These are phyloP conservation scores for Boletus reticuloceps DNA, from an alignment of 768 basidiomycete species.

Conservation along the genomic window DNA sequence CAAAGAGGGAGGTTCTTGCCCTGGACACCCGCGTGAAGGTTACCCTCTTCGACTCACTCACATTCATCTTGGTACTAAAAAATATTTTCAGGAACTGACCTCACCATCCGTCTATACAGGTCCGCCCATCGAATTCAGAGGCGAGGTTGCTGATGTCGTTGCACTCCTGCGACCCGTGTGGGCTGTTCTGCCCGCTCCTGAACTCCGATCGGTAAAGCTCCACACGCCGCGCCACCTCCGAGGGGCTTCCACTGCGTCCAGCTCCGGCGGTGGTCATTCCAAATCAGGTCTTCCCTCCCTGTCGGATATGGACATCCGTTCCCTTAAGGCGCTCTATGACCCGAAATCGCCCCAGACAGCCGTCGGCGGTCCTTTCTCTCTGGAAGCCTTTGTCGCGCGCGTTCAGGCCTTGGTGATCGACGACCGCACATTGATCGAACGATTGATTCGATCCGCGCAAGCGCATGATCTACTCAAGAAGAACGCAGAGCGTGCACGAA, in stretches of 20 bases:
- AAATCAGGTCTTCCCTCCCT: slow-evolving; percentile 48
- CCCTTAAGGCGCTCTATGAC: slow-evolving; percentile 80
- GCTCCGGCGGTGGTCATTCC: slow-evolving; percentile 28
- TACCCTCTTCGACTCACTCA: background rate
- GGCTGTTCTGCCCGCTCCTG: slow-evolving; percentile 79
- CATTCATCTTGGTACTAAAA: background rate
- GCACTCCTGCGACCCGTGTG: slow-evolving; percentile 72
- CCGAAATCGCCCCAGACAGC: slow-evolving; percentile 30
- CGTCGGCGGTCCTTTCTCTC: slow-evolving; percentile 45
- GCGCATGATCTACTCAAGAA: slow-evolving; percentile 90
- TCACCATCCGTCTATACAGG: slow-evolving; percentile 21
- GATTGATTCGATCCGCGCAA: slow-evolving; percentile 80
- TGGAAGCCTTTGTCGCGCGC: slow-evolving; percentile 74
- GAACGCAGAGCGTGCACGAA: slow-evolving; percentile 89
- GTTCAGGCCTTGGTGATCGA: slow-evolving; percentile 82
- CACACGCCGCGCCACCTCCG: slow-evolving; percentile 46
- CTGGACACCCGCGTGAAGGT: slow-evolving; percentile 42
- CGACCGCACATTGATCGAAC: slow-evolving; percentile 79
- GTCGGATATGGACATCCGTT: slow-evolving; percentile 82
- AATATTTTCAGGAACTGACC: slow-evolving; percentile 21
- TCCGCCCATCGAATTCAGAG: slow-evolving; percentile 31
- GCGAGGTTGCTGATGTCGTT: slow-evolving; percentile 55
- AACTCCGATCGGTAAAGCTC: slow-evolving; percentile 71
- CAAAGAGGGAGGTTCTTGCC: slow-evolving; percentile 38
- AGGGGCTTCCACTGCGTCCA: slow-evolving; percentile 41